Conservation (phyloP, 1,139 yeast species). For the Keqinozyma sinolaborantium region DNA sequence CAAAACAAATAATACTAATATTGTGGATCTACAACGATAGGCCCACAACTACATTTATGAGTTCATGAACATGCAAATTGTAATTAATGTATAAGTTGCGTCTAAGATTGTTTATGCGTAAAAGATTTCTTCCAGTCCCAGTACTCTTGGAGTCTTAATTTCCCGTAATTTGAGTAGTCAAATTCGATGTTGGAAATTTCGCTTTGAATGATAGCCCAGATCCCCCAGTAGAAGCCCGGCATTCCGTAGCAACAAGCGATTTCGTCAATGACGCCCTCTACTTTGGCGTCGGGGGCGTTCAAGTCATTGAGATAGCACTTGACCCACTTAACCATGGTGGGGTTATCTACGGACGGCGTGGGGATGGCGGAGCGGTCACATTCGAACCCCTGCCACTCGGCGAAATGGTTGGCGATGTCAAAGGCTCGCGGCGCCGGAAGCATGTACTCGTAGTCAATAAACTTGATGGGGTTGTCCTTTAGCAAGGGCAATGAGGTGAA, state of each 20-base stretch:
- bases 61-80: constrained; percentile 1
- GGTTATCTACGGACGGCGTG: constrained; percentile 40
- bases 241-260: constrained; percentile 64
- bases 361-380: constrained; percentile 65
- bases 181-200: constrained; percentile 71
- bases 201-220: constrained; percentile 80
- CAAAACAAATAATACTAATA: constrained; percentile 66
- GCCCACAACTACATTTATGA: constrained; percentile 1
- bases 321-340: constrained; percentile 53
- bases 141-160: constrained; percentile 60
- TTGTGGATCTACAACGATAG: constrained; percentile 62
- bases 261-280: constrained; percentile 46
- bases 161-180: constrained; percentile 62
- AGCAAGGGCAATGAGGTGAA: constrained; percentile 20
- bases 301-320: constrained; percentile 40
- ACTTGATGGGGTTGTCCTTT: constrained; percentile 48
- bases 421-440: constrained; percentile 78
- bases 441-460: constrained; percentile 81
- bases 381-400: constrained; percentile 85
- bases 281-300: constrained; percentile 20
- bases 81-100: not conserved
- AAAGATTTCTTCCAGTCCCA: constrained; percentile 56
- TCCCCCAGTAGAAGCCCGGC: constrained; percentile 85
- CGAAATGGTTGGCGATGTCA: constrained; percentile 81
- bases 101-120: constrained; percentile 1